Evolutionary conservation across 2,329 filamentous ascomycete genomes (phyloP), one percentile per base, ranked within the genome.

Genomic region (Ophiostoma ips): DNA sequence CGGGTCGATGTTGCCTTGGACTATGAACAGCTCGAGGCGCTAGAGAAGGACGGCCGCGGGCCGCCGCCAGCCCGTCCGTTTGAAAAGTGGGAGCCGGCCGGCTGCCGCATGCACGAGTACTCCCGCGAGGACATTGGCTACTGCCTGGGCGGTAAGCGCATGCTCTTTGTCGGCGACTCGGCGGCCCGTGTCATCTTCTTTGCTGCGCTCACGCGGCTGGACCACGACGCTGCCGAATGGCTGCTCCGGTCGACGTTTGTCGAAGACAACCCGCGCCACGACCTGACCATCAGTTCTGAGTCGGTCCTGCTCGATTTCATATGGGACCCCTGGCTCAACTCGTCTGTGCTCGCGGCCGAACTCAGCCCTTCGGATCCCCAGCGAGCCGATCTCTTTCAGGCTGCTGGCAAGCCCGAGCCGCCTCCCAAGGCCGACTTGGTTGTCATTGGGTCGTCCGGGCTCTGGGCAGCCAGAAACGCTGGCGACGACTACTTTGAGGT

Each of bases 271-370:
- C 69, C 71, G 49, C 71, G 75, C 53, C 58, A 60, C 15, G 66
- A 76, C 59, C 59, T 73, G 7, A 61, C 64, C 4, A 69, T 73
- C 50, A 61, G 63, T 6, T 66, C 66, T 2, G 64, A 65, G 13
- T 67, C 66, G n/a, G 66, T 76, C 2, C 66, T 59, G 28, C 56
- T 81, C 24, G 64, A 74, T 44, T 81, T 79, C 54, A 60, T 79
- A 11, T 83, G 77, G 76, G 78, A 83, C 60, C 79, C 79, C 0
- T 80, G 68, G 63, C 64, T 82, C 21, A 76, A 82, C 59, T 68
- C 71, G 28, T 68, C 70, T 0, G 57, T 57, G 9, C 57, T 74
- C 28, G 58, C 66, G 21, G 58, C 63, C 13, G 66, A 72, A 45
- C 56, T 78, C 38, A 58, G 61, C 28, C 58, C 21, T 2, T 15